Conservation (phyloP, 495 filamentous ascomycete genomes). For the Halenospora varia region DNA sequence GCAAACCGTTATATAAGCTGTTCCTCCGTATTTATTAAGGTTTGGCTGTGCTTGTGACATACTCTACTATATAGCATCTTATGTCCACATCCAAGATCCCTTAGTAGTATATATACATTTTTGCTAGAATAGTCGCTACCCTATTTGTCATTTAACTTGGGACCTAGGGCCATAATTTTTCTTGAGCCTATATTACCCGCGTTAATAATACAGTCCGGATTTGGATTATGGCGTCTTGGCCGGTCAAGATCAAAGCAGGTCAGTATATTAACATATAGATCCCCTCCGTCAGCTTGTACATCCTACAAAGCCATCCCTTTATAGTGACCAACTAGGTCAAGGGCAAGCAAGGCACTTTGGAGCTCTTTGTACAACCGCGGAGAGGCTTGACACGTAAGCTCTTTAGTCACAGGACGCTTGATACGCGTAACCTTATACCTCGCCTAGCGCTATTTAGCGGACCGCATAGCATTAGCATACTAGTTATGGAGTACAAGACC, state of each 20-base stretch:
- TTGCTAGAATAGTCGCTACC: slow-evolving; percentile 1
- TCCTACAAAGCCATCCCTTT: no score
- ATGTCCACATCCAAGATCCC: slow-evolving; percentile 1
- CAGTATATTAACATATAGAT: slow-evolving; percentile 28
- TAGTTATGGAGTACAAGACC: slow-evolving; percentile 27
- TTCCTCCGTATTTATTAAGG: no score
- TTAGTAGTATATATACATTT: slow-evolving; percentile 17
- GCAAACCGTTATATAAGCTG: slow-evolving; percentile 4
- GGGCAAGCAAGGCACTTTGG: no score
- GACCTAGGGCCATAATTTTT: background rate
- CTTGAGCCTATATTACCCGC: slow-evolving; percentile 17
- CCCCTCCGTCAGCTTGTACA: no score
- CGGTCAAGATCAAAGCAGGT: slow-evolving; percentile 20
- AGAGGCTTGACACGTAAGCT: no score
- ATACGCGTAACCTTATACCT: slow-evolving; percentile 17
- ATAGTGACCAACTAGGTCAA: no score
- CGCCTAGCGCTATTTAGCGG: slow-evolving; percentile 26
- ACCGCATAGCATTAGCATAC: slow-evolving; percentile 25
- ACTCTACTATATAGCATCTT: background rate
- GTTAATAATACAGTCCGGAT: slow-evolving; percentile 10
- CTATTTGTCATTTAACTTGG: slow-evolving; percentile 14
- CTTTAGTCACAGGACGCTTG: no score
- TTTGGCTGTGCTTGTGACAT: background rate
- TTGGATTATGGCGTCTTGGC: background rate
- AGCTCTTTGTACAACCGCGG: no score